Conservation (phyloP, 306 rosid genomes). For the Arachis stenosperma region DNA sequence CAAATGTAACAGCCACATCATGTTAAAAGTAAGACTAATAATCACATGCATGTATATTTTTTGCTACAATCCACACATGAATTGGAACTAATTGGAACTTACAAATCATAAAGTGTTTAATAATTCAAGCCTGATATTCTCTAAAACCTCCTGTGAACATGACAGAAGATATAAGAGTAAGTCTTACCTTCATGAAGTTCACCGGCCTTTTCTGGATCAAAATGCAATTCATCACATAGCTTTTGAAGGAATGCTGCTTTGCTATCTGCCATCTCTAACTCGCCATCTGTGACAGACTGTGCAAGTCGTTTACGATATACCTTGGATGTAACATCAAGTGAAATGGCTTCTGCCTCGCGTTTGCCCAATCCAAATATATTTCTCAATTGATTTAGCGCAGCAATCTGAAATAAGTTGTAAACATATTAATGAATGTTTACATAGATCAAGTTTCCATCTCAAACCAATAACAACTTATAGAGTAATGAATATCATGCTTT, state of each 20-base stretch:
- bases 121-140: slow-evolving; percentile 7
- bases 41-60: slow-evolving; percentile 7
- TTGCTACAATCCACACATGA: not conserved
- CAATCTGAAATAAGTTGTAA: slow-evolving; percentile 54
- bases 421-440: slow-evolving; percentile 2
- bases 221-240: slow-evolving; percentile 80
- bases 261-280: slow-evolving; percentile 88
- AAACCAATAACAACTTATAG: slow-evolving; percentile 22
- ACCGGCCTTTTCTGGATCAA: slow-evolving; percentile 90
- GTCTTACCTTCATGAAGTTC: slow-evolving; percentile 86
- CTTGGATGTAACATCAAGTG: slow-evolving; percentile 75
- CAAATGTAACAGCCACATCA: not conserved
- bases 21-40: slow-evolving; percentile 16
- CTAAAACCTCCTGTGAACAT: slow-evolving; percentile 18
- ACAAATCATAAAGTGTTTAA: slow-evolving; percentile 9
- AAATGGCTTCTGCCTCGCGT: slow-evolving; percentile 84
- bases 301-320: slow-evolving; percentile 81
- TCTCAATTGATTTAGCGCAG: slow-evolving; percentile 75
- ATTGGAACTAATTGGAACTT: slow-evolving; percentile 16
- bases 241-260: slow-evolving; percentile 96
- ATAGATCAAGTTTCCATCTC: slow-evolving; percentile 9
- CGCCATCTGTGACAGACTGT: slow-evolving; percentile 69
- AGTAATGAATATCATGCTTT: slow-evolving; percentile 22
- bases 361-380: slow-evolving; percentile 94
- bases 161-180: not conserved